Evolutionary conservation across 2,329 filamentous ascomycete genomes (phyloP), one percentile per base, ranked within the genome.

Genomic region (Drechslerella coelobrocha): DNA sequence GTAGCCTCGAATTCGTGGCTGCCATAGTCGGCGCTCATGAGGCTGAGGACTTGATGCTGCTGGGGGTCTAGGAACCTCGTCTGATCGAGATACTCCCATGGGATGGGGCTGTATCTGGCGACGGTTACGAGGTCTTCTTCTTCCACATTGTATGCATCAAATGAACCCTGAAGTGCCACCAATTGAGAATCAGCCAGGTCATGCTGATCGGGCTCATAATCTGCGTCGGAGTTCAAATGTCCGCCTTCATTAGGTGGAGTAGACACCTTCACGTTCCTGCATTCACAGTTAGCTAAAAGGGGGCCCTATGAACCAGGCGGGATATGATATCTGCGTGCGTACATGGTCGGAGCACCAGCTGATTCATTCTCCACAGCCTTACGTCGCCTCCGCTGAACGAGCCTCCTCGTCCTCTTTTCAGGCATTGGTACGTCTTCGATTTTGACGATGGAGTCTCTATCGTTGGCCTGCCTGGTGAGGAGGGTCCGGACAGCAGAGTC

Each of bases 31-130:
- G 12, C 29, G 12, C 29, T 31, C 6, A 45, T 23, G 2, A 45
- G 19, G 19, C 41, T 10, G 8, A 45, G 21, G 17, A 21, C 17
- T 23, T 45, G 41, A 17, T 21, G 5, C n/a, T 45, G 3, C 41
- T 14, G 9, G 10, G 5, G 4, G 19, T 45, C 41, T 21, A 21
- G 19, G n/a, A 45, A 21, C 14, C 41, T n/a, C n/a, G 14, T 23
- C 21, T 45, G 41, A 17, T 45, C 41, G 41, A 45, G 41, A 45
- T 45, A 45, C 19, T 45, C 41, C 41, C 41, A 45, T 6, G 41
- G 41, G 41, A 45, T 45, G 41, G 41, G 5, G 10, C 41, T 45
- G 19, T 45, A 45, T 45, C 41, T 45, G 4, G 41, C 41, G 41
- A 45, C 5, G 2, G 19, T 23, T 7, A 23, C 19, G n/a, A 23